Conservation (phyloP, 2,329 filamentous ascomycete genomes). For the Canariomyces notabilis region DNA sequence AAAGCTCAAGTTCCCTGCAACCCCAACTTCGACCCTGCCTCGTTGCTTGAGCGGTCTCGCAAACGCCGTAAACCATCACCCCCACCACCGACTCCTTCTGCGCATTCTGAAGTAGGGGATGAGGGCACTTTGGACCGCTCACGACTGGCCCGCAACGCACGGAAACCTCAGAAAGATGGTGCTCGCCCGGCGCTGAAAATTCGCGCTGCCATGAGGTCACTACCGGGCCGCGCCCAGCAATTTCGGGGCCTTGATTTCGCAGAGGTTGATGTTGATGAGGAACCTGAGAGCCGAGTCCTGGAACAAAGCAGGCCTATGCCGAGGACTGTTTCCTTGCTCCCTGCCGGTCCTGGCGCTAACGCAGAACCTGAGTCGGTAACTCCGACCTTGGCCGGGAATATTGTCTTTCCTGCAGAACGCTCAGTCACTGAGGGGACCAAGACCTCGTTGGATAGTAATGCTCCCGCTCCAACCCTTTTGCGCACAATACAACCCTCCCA, state of each 20-base stretch:
- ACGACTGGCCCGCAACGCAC: background rate
- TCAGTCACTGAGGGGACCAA: background rate
- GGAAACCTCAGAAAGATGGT: conserved; percentile 2
- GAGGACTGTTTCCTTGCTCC: background rate
- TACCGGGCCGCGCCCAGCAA: background rate
- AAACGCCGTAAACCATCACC: conserved; percentile 15
- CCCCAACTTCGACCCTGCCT: conserved; percentile 36
- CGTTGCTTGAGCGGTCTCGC: conserved; percentile 20
- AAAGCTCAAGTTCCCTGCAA: conserved; percentile 53
- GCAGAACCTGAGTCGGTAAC: too few relatives aligned
- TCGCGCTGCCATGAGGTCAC: conserved; percentile 9
- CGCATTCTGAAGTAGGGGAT: conserved; percentile 5
- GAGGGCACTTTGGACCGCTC: background rate
- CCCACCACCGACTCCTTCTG: background rate
- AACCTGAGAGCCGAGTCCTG: background rate
- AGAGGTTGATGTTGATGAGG: background rate
- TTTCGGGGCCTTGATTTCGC: conserved; percentile 8
- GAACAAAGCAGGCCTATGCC: background rate
- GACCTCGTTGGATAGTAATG: background rate
- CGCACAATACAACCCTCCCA: background rate
- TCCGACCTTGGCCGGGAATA: background rate
- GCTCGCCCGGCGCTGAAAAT: background rate
- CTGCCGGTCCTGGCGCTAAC: too few relatives aligned
- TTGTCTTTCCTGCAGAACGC: background rate
- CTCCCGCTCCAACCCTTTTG: background rate